Conservation (phyloP, 352 stramenopile genomes). For the Phytophthora boehmeriae region DNA sequence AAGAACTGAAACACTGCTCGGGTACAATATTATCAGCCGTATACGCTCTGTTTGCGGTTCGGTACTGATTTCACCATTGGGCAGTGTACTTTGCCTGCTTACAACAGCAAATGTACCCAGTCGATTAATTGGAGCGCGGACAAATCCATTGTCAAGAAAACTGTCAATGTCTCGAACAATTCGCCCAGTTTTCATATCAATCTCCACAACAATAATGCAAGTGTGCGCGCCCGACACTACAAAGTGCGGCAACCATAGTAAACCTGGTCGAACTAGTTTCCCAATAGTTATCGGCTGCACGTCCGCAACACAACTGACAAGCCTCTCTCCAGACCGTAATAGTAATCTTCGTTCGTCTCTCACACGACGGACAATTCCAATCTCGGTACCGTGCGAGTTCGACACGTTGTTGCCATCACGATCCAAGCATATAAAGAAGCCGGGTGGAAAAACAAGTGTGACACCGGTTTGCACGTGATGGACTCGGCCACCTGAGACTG, state of each 20-base stretch:
- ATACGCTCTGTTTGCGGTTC: conserved; percentile 11
- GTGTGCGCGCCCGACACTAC: conserved; percentile 9
- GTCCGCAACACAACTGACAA: conserved; percentile 56
- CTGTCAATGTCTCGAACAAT: conserved; percentile 26
- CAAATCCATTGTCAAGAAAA: conserved; percentile 5
- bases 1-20: conserved; percentile 12
- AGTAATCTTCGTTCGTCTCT: conserved; percentile 5
- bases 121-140: conserved; percentile 19
- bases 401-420: conserved; percentile 49
- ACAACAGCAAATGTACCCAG: conserved; percentile 29
- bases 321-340: conserved; percentile 29
- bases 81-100: conserved; percentile 6
- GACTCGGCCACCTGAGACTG: conserved; percentile 44
- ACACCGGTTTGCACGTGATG: conserved; percentile 24
- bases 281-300: conserved; percentile 43
- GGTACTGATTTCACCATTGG: conserved; percentile 6
- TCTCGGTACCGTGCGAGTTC: conserved; percentile 51
- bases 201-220: conserved; percentile 27
- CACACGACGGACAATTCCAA: conserved; percentile 36
- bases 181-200: conserved; percentile 30
- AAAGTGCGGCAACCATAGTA: conserved; percentile 40
- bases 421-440: conserved; percentile 56
- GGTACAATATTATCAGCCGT: conserved; percentile 15
- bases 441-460: conserved; percentile 55
- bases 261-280: conserved; percentile 26